Evolutionary conservation across 2,329 filamentous ascomycete genomes (phyloP), one percentile per base, ranked within the genome.

Genomic region (Verticillium nonalfalfae): DNA sequence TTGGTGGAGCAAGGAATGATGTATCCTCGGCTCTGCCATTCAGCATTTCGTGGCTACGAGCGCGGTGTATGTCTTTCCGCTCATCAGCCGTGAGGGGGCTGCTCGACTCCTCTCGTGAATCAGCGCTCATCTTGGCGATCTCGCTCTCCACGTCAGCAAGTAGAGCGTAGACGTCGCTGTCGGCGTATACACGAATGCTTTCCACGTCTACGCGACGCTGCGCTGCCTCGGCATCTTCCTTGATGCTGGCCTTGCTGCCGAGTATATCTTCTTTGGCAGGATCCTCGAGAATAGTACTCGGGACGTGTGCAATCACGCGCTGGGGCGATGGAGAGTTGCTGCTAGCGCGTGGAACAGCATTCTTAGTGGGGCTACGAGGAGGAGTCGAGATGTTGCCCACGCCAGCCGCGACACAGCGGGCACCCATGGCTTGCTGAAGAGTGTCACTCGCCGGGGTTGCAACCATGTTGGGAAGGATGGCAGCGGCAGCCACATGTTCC

Each of bases 401-500:
- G 18, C 69, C 71, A 31, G 61, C 67, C 58, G 66, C 18, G 61
- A 76, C 70, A 60, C 75, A 66, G 39, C 75, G 72, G 13, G 77
- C 70, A 26, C 75, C 76, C 69, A 78, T 75, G 57, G 73, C 75
- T 56, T 76, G 72, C 61, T 80, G 78, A 59, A 78, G 69, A 56
- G 73, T 75, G 64, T 80, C 78, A 62, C 72, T 75, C 38, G 73
- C 69, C 9, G 72, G 66, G 15, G 74, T 66, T 21, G 72, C 67
- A 52, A 67, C 62, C 11, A 70, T 67, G 14, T 70, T 57, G 36
- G 76, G 72, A 13, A 89, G 77, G 7, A 84, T 84, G 59, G 85
- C 77, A 2, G 90, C 88, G 15, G 89, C 90, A 56, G 90, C 90
- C 59, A 93, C 87, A 69, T 94, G 90, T 74, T 94, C 90, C 3